Evolutionary conservation across 805 yeast species (phyloP).

Genomic region (Lipomyces sp.): DNA sequence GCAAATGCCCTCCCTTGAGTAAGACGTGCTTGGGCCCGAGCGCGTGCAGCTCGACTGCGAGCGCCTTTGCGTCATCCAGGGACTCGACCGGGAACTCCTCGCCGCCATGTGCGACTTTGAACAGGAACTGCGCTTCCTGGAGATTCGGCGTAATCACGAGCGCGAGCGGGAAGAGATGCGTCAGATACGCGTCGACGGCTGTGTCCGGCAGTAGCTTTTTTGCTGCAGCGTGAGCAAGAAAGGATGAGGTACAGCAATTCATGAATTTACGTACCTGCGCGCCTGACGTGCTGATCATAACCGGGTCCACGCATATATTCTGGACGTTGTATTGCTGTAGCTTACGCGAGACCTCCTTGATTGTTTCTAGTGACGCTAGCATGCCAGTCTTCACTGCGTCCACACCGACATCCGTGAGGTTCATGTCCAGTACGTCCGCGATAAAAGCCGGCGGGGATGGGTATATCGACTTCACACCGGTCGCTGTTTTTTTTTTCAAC

Average conservation of each 20-base stretch:
- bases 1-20: slow-evolving; percentile 80
- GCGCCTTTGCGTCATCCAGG: slow-evolving; percentile 42
- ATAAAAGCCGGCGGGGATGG: slow-evolving; percentile 47
- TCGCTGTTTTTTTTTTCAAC: slow-evolving; percentile 32
- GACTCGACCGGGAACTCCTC: slow-evolving; percentile 33
- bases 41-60: slow-evolving; percentile 44
- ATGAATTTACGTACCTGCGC: slow-evolving; percentile 34
- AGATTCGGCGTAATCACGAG: slow-evolving; percentile 72
- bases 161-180: slow-evolving; percentile 49
- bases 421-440: slow-evolving; percentile 48
- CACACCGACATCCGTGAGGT: slow-evolving; percentile 58
- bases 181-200: slow-evolving; percentile 46
- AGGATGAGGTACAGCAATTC: neutral
- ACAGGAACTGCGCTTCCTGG: slow-evolving; percentile 56
- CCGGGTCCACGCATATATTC: slow-evolving; percentile 72
- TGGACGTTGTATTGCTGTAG: slow-evolving; percentile 37
- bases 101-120: slow-evolving; percentile 24
- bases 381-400: slow-evolving; percentile 73
- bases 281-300: slow-evolving; percentile 80
- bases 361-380: slow-evolving; percentile 54
- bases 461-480: slow-evolving; percentile 42
- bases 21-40: slow-evolving; percentile 52
- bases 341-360: slow-evolving; percentile 45
- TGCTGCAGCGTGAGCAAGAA: neutral
- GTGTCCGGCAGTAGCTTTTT: slow-evolving; percentile 47